phyloP scores from a whole-genome alignment of 139 green algal species.

The Diplosphaera chodatii region DNA sequence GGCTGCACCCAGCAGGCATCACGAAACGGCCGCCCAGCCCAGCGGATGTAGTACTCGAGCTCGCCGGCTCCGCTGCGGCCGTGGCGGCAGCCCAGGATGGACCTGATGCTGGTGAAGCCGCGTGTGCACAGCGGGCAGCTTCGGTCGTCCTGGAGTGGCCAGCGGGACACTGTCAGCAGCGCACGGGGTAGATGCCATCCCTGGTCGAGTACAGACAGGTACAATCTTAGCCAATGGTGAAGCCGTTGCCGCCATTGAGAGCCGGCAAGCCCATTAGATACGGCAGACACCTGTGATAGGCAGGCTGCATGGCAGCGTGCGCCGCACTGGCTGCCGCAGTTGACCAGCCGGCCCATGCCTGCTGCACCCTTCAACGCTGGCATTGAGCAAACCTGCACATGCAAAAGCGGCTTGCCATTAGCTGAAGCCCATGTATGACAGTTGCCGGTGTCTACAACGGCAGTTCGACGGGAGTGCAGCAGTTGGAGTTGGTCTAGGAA shows the following conservation, averaged over 20 bases:
- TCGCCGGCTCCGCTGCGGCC: background rate
- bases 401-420: too few relatives aligned
- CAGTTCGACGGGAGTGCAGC: background rate
- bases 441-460: too few relatives aligned
- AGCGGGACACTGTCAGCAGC: too few relatives aligned
- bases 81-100: slow-evolving; percentile 18
- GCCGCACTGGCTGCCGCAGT: slow-evolving; percentile 14
- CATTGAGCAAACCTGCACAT: background rate
- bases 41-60: slow-evolving; percentile 18
- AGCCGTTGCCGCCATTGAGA: background rate
- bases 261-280: too few relatives aligned
- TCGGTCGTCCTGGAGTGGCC: background rate
- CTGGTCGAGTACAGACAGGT: too few relatives aligned
- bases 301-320: slow-evolving; percentile 16
- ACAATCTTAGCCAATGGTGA: background rate
- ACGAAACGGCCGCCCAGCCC: background rate
- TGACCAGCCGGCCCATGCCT: background rate
- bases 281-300: slow-evolving; percentile 5
- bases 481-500: too few relatives aligned
- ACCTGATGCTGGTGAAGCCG: slow-evolving; percentile 6
- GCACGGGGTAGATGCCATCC: too few relatives aligned
- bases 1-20: background rate
- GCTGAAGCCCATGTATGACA: too few relatives aligned
- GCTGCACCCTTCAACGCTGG: background rate
- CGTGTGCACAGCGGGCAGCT: slow-evolving; percentile 8